phyloP scores from a whole-genome alignment of 805 yeast species.

The Cyberlindnera misumaiensis region DNA sequence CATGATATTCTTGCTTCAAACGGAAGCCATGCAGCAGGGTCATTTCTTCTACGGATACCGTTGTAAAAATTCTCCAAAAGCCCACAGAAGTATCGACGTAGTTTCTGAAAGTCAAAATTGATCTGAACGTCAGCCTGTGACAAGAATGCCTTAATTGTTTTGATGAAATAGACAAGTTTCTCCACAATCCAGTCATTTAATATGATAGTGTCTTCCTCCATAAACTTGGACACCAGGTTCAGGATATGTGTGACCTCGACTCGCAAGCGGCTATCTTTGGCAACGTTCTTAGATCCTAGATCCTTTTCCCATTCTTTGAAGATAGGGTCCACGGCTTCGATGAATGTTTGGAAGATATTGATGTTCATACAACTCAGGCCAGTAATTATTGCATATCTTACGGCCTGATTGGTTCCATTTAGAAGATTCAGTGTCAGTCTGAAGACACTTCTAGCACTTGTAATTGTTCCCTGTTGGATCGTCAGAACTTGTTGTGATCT shows the following conservation, averaged over 20 bases:
- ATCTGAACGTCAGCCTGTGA: slow-evolving; percentile 51
- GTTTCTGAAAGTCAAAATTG: slow-evolving; percentile 63
- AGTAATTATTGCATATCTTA: slow-evolving; percentile 81
- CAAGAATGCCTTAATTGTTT: slow-evolving; percentile 54
- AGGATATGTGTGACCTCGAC: slow-evolving; percentile 76
- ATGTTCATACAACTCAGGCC: slow-evolving; percentile 88
- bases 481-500: slow-evolving; percentile 74
- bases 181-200: slow-evolving; percentile 64
- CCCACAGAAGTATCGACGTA: slow-evolving; percentile 80
- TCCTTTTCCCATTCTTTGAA: slow-evolving; percentile 52
- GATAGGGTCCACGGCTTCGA: slow-evolving; percentile 66
- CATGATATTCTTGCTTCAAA: slow-evolving; percentile 81
- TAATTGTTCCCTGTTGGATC: slow-evolving; percentile 83
- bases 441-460: slow-evolving; percentile 87
- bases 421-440: slow-evolving; percentile 80
- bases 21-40: slow-evolving; percentile 57
- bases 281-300: slow-evolving; percentile 25
- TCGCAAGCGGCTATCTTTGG: slow-evolving; percentile 42
- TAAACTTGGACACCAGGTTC: slow-evolving; percentile 59
- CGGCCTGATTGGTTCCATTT: slow-evolving; percentile 57
- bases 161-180: slow-evolving; percentile 55
- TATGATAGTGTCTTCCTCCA: slow-evolving; percentile 42
- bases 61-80: slow-evolving; percentile 67
- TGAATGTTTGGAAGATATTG: slow-evolving; percentile 75
- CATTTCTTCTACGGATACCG: slow-evolving; percentile 40